These are phyloP conservation scores for Kalanchoe fedtschenkoi DNA, from an alignment of 164 flowering plant genomes.

Conservation along the genomic window DNA sequence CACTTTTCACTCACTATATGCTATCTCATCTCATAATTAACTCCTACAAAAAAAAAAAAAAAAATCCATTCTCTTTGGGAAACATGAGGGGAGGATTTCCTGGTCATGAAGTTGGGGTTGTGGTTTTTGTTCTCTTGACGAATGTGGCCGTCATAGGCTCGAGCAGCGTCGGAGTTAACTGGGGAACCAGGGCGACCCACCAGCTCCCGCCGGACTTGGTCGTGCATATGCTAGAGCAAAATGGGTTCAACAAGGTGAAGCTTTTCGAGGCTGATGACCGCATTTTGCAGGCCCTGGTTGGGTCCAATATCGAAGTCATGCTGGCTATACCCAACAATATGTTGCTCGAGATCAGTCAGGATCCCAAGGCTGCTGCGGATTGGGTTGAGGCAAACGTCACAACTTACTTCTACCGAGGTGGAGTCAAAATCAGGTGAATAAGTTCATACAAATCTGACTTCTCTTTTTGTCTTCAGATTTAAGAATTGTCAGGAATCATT, in stretches of 20 bases:
- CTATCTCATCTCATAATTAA: no score
- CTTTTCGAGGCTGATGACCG: constrained; percentile 68
- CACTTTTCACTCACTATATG: no score
- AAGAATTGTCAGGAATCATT: neutral
- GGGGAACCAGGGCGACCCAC: constrained; percentile 78
- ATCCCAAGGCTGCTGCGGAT: constrained; percentile 32
- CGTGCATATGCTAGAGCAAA: constrained; percentile 58
- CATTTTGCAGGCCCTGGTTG: constrained; percentile 51
- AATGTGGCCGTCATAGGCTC: constrained; percentile 1
- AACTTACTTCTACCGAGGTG: constrained; percentile 44
- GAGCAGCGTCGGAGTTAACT: constrained; percentile 57
- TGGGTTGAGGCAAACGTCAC: constrained; percentile 85
- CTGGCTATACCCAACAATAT: constrained; percentile 70
- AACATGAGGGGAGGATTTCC: neutral
- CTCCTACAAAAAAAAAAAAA: no score
- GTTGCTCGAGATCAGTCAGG: constrained; percentile 42
- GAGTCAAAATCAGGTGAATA: constrained; percentile 73
- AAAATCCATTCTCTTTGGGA: no score
- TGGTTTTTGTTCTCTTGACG: constrained; percentile 14
- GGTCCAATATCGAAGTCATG: constrained; percentile 74
- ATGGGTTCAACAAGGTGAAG: constrained; percentile 71
- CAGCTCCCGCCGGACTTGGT: constrained; percentile 55
- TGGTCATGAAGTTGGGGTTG: constrained; percentile 7
- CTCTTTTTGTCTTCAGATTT: neutral
- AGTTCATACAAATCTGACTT: neutral